Base-by-base conservation (phyloP, 257 asterid genomes). In the Nicotiana undulata region DNA sequence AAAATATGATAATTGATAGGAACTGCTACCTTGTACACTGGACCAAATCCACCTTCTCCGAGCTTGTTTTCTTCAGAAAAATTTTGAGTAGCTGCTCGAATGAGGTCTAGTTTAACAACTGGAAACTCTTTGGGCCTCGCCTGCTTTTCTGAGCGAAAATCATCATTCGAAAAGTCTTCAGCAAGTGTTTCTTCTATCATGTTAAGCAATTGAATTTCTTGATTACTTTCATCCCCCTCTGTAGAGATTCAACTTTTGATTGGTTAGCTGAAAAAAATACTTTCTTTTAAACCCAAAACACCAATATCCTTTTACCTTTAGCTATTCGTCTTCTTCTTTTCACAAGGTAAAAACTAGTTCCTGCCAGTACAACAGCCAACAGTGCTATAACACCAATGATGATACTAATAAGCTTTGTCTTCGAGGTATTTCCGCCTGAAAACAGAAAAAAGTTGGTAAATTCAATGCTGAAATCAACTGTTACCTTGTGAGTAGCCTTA, bases 11-110 rank as follows among this genome's bases (percentile, higher is more conserved):
- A n/a, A 32, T 32, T 9, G 70, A 58, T 20, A 61, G 53, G 70
- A 3, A 9, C 22, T 20, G 13, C 22, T 58, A 77, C 81, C 70
- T 77, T 77, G 53, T 77, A 77, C n/a, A 77, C 81, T 18, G 56
- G 4, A 40, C 81, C 81, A 77, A 77, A 77, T 77, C 81, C 81
- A 44, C 81, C 81, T 77, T 77, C 68, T 58, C 80, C 81, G 4
- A 77, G 70, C 58, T 77, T 77, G 34, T 58, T 56, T 18, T 58
- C 24, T 15, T 58, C 68, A 34, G 81, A 77, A 77, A 77, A 58
- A 16, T 10, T 31, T 4, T 58, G 56, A 0, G 56, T 77, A 40
- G 70, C 81, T 3, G 81, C 81, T 1, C 34, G 68, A 31, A 77
- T 61, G 67, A 77, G 32, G 28, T 34, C 20, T 77, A 77, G 31